A percentile compares a stretch with the other conserved stretches of the same genome.
phyloP scores from a whole-genome alignment of 2,329 filamentous ascomycete genomes.

The Alternaria triticimaculans region DNA sequence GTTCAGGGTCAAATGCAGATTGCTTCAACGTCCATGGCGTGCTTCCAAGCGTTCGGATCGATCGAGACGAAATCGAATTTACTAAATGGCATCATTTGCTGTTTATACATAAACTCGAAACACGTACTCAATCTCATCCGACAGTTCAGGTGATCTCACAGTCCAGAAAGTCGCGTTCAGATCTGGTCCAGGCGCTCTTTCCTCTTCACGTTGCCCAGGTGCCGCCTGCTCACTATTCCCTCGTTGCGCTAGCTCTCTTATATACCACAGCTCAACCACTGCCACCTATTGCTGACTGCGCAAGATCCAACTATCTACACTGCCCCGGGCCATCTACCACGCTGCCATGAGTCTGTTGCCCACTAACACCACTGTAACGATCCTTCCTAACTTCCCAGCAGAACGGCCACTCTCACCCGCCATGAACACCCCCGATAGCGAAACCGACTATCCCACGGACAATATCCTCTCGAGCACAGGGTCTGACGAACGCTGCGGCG shows the following conservation, averaged over 20 bases:
- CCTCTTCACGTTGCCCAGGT: not conserved
- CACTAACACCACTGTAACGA: not conserved
- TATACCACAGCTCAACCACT: not conserved
- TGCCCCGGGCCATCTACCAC: not conserved
- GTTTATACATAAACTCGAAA: not conserved
- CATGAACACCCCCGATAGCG: not conserved
- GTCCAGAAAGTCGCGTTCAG: not conserved
- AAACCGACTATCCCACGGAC: not conserved
- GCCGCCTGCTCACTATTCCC: not conserved
- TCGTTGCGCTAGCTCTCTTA: not conserved
- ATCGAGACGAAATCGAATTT: too few species aligned
- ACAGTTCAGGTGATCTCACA: not conserved
- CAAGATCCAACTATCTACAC: not conserved
- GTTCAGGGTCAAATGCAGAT: too few species aligned
- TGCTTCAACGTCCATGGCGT: too few species aligned
- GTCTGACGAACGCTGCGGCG: not conserved
- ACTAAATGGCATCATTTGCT: not conserved
- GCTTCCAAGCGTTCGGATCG: too few species aligned
- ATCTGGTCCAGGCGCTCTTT: not conserved
- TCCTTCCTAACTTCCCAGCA: not conserved
- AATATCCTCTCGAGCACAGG: not conserved
- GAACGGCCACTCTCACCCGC: not conserved
- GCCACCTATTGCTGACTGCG: fast-evolving
- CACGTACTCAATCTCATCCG: not conserved
- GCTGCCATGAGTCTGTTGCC: not conserved